Base-by-base conservation (phyloP, 2,329 filamentous ascomycete species). In the Penicillium sp. region DNA sequence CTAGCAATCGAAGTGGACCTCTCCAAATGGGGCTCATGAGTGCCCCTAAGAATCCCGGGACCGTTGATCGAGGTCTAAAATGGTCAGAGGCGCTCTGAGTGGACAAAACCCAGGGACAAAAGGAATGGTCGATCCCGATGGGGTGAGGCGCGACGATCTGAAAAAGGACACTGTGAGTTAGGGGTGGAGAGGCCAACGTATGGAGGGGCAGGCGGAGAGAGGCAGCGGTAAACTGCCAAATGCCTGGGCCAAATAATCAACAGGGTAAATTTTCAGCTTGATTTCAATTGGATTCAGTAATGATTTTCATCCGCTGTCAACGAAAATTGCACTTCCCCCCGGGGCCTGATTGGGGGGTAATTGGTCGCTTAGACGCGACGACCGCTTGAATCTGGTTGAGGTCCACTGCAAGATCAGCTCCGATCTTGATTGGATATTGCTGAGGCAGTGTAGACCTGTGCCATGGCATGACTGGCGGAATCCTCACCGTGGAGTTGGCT, bases 161-260 rank as follows among this genome's bases (percentile, higher is more conserved):
- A 43, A 46, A 51, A 50, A 39, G 16, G 49, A 14, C 32, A 11
- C 38, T 22, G 38, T 47, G 50, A 39, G 32, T 39, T 47, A 39
- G 47, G 34, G 34, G 53, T 45, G 29, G 43, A 51, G 45, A 47
- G 32, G 10, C 13, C 13, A 51, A 48, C 44, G 39, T 51, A 43
- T 47, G 44, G 44, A 54, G 55, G 45, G 52, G 52, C 43, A 43
- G 48, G 39, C 47, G 47, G 43, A 52, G 40, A 52, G 49, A 52
- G 49, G 53, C 48, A 45, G 49, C 54, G 38, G 36, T 49, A 16
- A 47, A 43, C 29, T 24, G 38, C 27, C 7, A 32, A 49, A 11
- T 4, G 18, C 11, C 5, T 27, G 24, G 34, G 22, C 29, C 9
- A 10, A 34, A 21, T 18, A 11, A 45, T 40, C 38, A 18, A 18